Evolutionary conservation across 2,329 filamentous ascomycete species (phyloP).

Genomic region (Coniella vitis): DNA sequence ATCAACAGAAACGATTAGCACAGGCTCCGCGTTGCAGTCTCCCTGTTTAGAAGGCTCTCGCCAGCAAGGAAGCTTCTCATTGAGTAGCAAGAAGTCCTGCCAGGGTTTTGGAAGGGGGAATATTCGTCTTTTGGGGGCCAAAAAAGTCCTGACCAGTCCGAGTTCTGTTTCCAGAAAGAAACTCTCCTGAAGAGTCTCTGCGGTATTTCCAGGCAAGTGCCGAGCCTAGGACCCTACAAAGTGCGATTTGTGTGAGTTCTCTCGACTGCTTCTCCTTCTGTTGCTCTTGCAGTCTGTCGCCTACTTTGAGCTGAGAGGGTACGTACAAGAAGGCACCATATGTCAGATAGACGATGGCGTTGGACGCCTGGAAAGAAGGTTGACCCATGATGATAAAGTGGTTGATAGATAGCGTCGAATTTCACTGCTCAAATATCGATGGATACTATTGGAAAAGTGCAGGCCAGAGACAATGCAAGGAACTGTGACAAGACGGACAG

Average conservation of each 20-base stretch:
- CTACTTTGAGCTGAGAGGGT: background rate
- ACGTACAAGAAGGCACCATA: slow-evolving; percentile 69
- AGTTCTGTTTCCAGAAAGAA: slow-evolving; percentile 70
- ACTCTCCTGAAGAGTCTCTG: slow-evolving; percentile 62
- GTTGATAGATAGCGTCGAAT: background rate
- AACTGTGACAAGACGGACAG: background rate
- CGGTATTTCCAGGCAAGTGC: slow-evolving; percentile 51
- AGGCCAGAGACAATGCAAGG: background rate
- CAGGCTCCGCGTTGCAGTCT: too few relatives aligned
- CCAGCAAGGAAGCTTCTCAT: too few relatives aligned
- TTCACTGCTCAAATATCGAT: background rate
- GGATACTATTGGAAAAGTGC: too few relatives aligned
- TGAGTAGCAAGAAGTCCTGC: background rate
- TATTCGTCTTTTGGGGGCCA: background rate
- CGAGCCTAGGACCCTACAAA: slow-evolving; percentile 55
- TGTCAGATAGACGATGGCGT: slow-evolving; percentile 76
- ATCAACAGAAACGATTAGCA: slow-evolving; percentile 12
- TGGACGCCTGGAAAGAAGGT: slow-evolving; percentile 69
- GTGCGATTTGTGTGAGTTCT: background rate
- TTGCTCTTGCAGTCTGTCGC: background rate
- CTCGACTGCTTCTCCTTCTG: background rate
- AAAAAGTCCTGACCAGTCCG: slow-evolving; percentile 63
- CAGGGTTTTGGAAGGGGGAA: background rate
- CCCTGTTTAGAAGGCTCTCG: too few relatives aligned
- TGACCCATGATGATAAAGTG: slow-evolving; percentile 52